Conservation (phyloP, 108 stramenopile species). For the Cafeteria roenbergensis region DNA sequence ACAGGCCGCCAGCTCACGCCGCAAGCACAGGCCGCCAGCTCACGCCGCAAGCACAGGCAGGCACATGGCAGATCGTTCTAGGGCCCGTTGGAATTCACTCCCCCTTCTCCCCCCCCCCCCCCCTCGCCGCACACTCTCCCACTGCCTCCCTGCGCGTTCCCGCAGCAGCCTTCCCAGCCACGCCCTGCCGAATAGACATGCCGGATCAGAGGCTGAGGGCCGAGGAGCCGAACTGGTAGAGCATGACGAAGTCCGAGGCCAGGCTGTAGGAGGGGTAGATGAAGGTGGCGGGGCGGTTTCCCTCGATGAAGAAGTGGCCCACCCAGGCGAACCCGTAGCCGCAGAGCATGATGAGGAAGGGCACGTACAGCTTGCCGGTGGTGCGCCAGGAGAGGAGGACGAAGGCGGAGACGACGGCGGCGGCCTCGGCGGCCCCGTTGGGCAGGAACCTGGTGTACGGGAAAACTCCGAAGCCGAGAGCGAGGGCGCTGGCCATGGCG, state of each 20-base stretch:
- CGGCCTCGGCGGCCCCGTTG: neutral
- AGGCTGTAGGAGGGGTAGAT: slow-evolving; percentile 23
- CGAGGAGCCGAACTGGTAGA: neutral
- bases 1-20: too few species aligned
- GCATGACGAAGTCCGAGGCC: slow-evolving; percentile 13
- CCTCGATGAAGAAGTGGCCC: slow-evolving; percentile 21
- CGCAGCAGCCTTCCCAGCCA: neutral
- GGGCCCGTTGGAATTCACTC: too few species aligned
- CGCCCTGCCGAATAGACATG: neutral
- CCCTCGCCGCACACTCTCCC: neutral
- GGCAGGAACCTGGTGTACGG: neutral
- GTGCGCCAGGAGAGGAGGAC: neutral
- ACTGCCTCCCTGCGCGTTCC: neutral
- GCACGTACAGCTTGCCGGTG: neutral
- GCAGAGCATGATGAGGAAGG: neutral
- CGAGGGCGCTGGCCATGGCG: neutral
- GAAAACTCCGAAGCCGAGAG: neutral
- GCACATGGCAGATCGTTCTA: too few species aligned
- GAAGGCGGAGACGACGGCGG: neutral
- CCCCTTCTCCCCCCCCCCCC: neutral
- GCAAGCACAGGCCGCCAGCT: too few species aligned
- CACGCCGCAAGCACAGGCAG: too few species aligned
- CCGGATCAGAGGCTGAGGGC: neutral
- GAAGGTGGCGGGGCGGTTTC: slow-evolving; percentile 21
- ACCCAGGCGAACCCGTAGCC: slow-evolving; percentile 22